These are phyloP conservation scores for Cadophora sp. DNA, from an alignment of 2,329 filamentous ascomycete species.

Conservation along the genomic window DNA sequence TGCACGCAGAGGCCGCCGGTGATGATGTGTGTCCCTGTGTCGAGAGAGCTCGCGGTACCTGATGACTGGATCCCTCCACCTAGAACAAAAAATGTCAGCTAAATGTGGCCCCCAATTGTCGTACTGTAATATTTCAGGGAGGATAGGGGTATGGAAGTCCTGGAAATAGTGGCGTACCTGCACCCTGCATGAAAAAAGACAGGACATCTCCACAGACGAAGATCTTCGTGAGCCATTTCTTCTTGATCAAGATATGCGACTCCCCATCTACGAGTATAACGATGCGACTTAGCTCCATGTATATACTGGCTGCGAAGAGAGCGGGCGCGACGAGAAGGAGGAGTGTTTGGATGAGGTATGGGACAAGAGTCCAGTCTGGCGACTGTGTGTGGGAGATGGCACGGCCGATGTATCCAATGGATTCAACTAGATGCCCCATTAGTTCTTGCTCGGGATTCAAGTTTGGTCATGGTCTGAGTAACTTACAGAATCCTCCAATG, in stretches of 20 bases:
- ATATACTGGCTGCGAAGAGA: conserved; percentile 49
- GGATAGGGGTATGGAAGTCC: no score
- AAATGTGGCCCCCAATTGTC: no score
- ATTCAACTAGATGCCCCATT: conserved; percentile 44
- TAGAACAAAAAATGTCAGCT: no score
- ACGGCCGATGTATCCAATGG: conserved; percentile 47
- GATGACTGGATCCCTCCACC: no score
- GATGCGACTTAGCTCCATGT: conserved; percentile 50
- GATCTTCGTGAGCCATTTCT: conserved; percentile 48
- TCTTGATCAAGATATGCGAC: conserved; percentile 44
- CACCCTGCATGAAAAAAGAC: conserved; percentile 49
- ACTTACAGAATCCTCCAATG: conserved; percentile 55
- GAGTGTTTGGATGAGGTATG: conserved; percentile 46
- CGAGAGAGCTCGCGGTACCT: no score
- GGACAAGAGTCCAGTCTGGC: conserved; percentile 37
- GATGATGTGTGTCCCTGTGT: no score
- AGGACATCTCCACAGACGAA: conserved; percentile 54
- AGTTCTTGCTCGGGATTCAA: neutral
- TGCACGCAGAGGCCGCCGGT: no score
- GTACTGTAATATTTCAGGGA: no score
- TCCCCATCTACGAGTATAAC: conserved; percentile 47
- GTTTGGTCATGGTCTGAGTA: neutral
- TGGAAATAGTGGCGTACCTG: conserved; percentile 23
- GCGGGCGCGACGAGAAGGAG: conserved; percentile 49
- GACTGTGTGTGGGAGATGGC: conserved; percentile 33